Percentiles rank a stretch among this genome's conserved stretches.
phyloP scores from a whole-genome alignment of 805 yeast species.

The Brettanomyces custersianus region DNA sequence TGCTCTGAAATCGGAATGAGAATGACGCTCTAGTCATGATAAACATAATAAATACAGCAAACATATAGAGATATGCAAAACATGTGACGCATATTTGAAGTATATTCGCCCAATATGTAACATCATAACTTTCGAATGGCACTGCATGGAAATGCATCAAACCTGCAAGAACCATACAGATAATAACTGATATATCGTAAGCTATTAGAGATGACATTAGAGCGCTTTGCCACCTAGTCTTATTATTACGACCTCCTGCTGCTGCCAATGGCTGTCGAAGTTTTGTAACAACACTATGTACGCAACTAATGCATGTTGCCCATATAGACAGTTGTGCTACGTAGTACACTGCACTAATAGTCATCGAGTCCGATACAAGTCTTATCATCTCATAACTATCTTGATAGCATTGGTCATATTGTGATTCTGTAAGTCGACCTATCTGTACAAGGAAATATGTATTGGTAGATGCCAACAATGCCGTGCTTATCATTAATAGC shows the following conservation, averaged over 20 bases:
- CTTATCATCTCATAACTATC: constrained; percentile 36
- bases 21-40: constrained; percentile 30
- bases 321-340: constrained; percentile 37
- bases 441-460: constrained; percentile 42
- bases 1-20: constrained; percentile 35
- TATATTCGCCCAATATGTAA: constrained; percentile 23
- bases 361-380: constrained; percentile 28
- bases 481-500: constrained; percentile 48
- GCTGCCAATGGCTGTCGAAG: neutral
- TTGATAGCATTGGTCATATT: constrained; percentile 45
- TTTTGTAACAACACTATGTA: constrained; percentile 6
- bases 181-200: constrained; percentile 1
- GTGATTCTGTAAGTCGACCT: constrained; percentile 36
- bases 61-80: constrained; percentile 22
- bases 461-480: constrained; percentile 43
- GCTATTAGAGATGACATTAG: neutral
- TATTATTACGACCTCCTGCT: neutral
- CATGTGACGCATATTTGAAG: constrained; percentile 23
- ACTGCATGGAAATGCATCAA: constrained; percentile 1
- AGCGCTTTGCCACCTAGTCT: neutral
- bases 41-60: constrained; percentile 29
- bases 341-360: constrained; percentile 30
- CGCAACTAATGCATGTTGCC: constrained; percentile 35
- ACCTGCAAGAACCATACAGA: constrained; percentile 4
- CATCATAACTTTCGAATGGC: neutral